A percentile compares a stretch with the other conserved stretches of the same genome.
Evolutionary conservation across 805 yeast species (phyloP).

Genomic region (Allodekkera sacchari): DNA sequence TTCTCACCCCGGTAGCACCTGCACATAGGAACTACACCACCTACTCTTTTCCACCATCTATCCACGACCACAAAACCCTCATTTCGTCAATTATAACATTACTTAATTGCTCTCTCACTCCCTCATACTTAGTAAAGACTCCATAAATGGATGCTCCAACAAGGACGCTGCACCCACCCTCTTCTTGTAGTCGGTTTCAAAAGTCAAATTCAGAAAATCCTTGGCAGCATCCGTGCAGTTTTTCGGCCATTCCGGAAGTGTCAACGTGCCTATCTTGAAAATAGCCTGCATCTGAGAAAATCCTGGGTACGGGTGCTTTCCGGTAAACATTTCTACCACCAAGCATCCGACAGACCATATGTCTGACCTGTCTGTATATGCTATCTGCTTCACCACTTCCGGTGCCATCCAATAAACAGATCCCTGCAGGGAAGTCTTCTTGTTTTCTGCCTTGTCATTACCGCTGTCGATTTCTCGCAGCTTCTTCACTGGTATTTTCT

Average conservation of each 20-base stretch:
- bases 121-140: conserved; percentile 1
- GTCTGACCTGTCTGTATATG: conserved; percentile 87
- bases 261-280: conserved; percentile 82
- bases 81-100: too few species aligned
- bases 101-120: not conserved
- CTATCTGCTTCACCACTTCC: conserved; percentile 90
- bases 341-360: conserved; percentile 97
- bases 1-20: too few species aligned
- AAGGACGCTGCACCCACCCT: conserved; percentile 71
- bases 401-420: conserved; percentile 99
- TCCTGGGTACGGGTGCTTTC: conserved; percentile 92
- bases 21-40: too few species aligned
- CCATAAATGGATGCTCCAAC: conserved; percentile 38
- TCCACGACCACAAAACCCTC: too few species aligned
- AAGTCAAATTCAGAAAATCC: conserved; percentile 57
- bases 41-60: too few species aligned
- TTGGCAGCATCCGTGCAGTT: conserved; percentile 62
- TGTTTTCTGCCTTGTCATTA: conserved; percentile 23
- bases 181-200: conserved; percentile 64
- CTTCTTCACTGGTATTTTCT: conserved; percentile 29
- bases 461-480: not conserved
- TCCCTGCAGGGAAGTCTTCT: conserved; percentile 84
- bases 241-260: conserved; percentile 72
- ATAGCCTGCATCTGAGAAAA: conserved; percentile 96
- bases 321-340: conserved; percentile 91